Conservation (phyloP, 1,284 basidiomycete genomes). For the Earliella scabrosa region DNA sequence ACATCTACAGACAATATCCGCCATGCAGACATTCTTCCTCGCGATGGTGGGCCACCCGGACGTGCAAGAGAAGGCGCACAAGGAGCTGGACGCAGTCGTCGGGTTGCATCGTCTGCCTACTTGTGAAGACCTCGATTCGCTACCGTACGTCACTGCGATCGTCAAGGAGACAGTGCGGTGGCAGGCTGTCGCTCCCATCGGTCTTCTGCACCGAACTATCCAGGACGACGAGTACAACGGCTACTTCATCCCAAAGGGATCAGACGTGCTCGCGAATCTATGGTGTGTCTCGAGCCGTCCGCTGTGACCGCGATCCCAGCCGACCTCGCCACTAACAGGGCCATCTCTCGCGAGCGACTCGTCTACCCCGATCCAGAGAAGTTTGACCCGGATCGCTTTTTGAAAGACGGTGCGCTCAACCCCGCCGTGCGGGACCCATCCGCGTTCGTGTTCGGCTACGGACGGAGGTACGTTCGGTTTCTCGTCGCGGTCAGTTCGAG, state of each 20-base stretch:
- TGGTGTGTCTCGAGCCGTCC: no score
- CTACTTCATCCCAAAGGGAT: not conserved
- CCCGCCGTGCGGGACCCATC: constrained; percentile 8
- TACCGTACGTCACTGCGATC: constrained; percentile 37
- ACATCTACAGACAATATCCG: no score
- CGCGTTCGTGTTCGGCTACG: constrained; percentile 27
- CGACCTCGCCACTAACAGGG: no score
- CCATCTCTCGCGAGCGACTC: constrained; percentile 8
- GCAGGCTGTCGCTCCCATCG: constrained; percentile 14
- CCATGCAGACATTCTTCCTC: constrained; percentile 24
- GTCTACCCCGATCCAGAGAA: constrained; percentile 18
- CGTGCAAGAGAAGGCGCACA: constrained; percentile 31
- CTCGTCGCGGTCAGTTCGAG: no score
- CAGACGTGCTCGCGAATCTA: not conserved
- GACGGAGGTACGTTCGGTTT: constrained; percentile 9
- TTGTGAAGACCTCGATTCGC: constrained; percentile 28
- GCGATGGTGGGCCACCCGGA: constrained; percentile 34
- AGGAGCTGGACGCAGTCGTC: constrained; percentile 34
- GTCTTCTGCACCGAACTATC: constrained; percentile 1
- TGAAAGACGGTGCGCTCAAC: constrained; percentile 16
- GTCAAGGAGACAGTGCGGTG: constrained; percentile 38
- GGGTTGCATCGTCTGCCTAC: constrained; percentile 32
- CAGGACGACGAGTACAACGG: not conserved
- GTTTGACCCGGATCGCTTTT: constrained; percentile 22
- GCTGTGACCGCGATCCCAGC: no score